Percentiles rank a stretch among this genome's conserved stretches.
phyloP scores from a whole-genome alignment of 306 rosid genomes.

The Dryas octopetala region DNA sequence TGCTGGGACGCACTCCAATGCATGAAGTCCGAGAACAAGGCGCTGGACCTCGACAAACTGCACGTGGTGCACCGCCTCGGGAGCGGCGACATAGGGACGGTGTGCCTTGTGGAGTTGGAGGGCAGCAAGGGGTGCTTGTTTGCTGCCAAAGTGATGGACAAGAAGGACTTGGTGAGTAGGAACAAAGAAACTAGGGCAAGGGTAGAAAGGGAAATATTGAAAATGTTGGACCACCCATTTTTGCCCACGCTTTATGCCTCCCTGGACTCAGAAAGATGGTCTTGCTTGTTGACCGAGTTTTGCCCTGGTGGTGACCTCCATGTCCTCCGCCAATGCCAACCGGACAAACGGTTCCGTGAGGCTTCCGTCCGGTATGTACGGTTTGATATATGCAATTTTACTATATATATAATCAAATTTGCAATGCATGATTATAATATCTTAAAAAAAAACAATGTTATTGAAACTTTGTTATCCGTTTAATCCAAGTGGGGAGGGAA shows the following conservation, averaged over 20 bases:
- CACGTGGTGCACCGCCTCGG: conserved; percentile 46
- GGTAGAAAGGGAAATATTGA: conserved; percentile 45
- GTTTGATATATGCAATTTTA: background rate
- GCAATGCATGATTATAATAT: no score
- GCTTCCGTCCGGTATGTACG: conserved; percentile 44
- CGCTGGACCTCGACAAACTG: conserved; percentile 27
- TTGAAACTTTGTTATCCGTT: no score
- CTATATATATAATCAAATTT: no score
- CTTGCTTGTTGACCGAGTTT: conserved; percentile 49
- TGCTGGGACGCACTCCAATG: conserved; percentile 31
- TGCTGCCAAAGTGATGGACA: conserved; percentile 64
- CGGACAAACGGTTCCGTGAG: conserved; percentile 37
- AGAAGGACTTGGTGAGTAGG: conserved; percentile 38
- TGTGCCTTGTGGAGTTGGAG: conserved; percentile 51
- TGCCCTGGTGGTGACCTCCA: conserved; percentile 62
- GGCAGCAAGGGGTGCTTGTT: conserved; percentile 35
- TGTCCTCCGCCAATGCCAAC: conserved; percentile 53
- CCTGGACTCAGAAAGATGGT: conserved; percentile 41
- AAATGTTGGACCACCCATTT: conserved; percentile 51
- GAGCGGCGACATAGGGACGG: conserved; percentile 54
- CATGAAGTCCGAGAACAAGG: conserved; percentile 3
- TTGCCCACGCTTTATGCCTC: conserved; percentile 47
- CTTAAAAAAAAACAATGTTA: no score
- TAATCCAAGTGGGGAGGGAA: no score
- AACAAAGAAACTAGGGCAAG: conserved; percentile 42